phyloP scores from a whole-genome alignment of 257 asterid genomes.

The Osmanthus fragrans region DNA sequence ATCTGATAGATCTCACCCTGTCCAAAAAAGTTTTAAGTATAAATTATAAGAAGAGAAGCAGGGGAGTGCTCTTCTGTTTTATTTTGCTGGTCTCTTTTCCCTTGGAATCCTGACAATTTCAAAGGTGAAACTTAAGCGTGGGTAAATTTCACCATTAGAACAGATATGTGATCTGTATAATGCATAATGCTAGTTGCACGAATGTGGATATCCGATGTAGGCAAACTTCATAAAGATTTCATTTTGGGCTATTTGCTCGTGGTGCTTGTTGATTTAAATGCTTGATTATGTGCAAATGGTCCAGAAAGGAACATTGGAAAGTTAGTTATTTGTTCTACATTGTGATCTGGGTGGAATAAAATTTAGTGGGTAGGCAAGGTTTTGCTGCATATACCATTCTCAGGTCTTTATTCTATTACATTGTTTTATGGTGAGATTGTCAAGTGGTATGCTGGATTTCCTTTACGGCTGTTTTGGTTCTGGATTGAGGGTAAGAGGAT shows the following conservation, averaged over 20 bases:
- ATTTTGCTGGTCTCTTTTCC: no score
- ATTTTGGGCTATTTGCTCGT: conserved; percentile 7
- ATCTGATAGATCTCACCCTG: no score
- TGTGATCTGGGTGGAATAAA: conserved; percentile 1
- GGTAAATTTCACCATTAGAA: conserved; percentile 6
- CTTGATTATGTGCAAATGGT: not conserved
- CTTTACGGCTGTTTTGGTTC: conserved; percentile 2
- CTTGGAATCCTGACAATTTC: not conserved
- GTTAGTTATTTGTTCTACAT: conserved; percentile 11
- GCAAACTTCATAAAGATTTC: conserved; percentile 15
- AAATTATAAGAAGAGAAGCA: no score
- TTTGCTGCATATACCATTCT: not conserved
- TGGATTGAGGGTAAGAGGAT: conserved; percentile 13
- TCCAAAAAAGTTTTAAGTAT: not conserved
- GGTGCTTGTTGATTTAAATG: conserved; percentile 11
- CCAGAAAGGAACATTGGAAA: not conserved
- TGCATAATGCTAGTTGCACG: not conserved
- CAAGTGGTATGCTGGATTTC: not conserved
- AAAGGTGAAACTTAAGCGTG: conserved; percentile 2
- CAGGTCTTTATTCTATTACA: no score
- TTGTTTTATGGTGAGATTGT: conserved; percentile 10
- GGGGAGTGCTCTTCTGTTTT: no score
- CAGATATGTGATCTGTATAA: not conserved
- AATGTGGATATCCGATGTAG: conserved; percentile 3
- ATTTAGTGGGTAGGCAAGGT: not conserved